Base-by-base conservation (phyloP, 2,329 filamentous ascomycete species). In the Penicillium sp. region DNA sequence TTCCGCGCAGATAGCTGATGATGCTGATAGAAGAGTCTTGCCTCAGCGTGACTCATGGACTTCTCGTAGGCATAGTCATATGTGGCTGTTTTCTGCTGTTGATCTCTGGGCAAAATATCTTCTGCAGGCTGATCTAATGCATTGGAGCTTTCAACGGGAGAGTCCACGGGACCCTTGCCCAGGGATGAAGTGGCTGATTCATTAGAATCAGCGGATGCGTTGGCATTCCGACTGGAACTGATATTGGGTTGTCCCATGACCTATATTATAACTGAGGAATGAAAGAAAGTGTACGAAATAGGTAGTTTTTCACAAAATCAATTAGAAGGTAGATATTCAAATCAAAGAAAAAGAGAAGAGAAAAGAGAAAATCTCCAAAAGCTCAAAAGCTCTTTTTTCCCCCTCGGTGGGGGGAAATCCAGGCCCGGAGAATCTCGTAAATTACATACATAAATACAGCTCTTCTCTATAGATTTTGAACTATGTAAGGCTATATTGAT, bases 21-120 rank as follows among this genome's bases (percentile, higher is more conserved):
- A 62, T 90, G 84, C 76, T 97, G 93, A 73, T 96, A 99, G 77
- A 97, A 96, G 60, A 97, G 83, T 75, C 96, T 97, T 57, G 93
- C 90, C 72, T 99, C 94, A 26, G 90, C 88, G 73, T 96, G 91
- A 68, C 88, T 95, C 86, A 96, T 89, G 69, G 93, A 90, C 67
- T 94, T 95, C 75, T 99, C 94, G 50, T 90, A 89, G 50, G 93
- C 88, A 68, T 93, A 91, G 74, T 97, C 92, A 76, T 96, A 97
- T 70, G 91, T 95, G 19, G 92, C 90, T 9, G 91, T 96, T 70
- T 87, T 88, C 55, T 80, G 77, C 69, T 84, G 81, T 38, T 67
- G 69, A 57, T 77, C 76, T 61, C 75, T 68, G 37, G 73, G 68
- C 22, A 76, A 67, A 33, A 76, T 66, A 26, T 67, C 65, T 14